phyloP scores from a whole-genome alignment of 345 rosid genomes.

The Barbarea vulgaris region DNA sequence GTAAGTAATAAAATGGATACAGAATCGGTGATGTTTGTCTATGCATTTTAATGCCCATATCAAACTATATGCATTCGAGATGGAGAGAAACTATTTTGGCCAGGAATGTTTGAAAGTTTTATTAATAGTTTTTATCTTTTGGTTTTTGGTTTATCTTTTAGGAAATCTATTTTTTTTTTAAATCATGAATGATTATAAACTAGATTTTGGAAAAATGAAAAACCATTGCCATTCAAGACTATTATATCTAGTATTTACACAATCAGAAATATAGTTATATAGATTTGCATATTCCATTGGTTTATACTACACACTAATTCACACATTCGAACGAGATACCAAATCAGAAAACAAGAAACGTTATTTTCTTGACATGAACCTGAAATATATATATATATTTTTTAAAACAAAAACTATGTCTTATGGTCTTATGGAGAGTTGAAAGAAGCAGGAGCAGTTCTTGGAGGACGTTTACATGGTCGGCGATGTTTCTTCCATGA shows the following conservation, averaged over 20 bases:
- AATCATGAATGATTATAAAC: too few species aligned
- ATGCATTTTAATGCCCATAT: too few species aligned
- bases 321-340: neutral
- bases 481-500: neutral
- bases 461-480: neutral
- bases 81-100: too few species aligned
- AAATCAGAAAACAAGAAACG: neutral
- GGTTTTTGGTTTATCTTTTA: too few species aligned
- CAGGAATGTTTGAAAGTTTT: too few species aligned
- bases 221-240: too few species aligned
- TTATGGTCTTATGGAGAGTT: constrained; percentile 1
- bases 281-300: neutral
- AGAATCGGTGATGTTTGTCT: too few species aligned
- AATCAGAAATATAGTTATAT: neutral
- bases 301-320: neutral
- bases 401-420: neutral
- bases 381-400: neutral
- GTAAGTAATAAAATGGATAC: too few species aligned
- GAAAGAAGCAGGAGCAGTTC: neutral
- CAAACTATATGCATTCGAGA: too few species aligned
- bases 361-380: neutral
- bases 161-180: too few species aligned
- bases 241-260: neutral
- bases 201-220: too few species aligned
- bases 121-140: too few species aligned